A percentile compares a stretch with the other conserved stretches of the same genome.
phyloP scores from a whole-genome alignment of 176 grass and related monocot genomes.

The Secale cereale region DNA sequence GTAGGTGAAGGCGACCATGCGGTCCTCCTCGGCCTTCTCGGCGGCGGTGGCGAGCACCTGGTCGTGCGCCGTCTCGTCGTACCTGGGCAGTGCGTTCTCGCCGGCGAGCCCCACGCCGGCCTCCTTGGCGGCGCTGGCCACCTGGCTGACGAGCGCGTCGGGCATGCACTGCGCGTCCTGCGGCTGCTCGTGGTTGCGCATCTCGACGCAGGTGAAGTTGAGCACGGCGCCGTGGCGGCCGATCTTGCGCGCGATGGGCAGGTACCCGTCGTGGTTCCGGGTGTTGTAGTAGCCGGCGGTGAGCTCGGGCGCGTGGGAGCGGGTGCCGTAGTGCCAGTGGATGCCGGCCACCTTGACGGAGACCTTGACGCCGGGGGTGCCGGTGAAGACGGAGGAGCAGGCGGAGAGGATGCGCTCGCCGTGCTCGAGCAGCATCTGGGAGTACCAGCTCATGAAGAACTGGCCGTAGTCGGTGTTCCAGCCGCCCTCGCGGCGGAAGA shows the following conservation, averaged over 20 bases:
- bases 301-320: constrained; percentile 62
- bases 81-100: constrained; percentile 55
- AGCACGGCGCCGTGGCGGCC: constrained; percentile 50
- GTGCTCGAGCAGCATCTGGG: constrained; percentile 56
- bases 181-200: constrained; percentile 64
- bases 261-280: constrained; percentile 48
- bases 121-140: constrained; percentile 40
- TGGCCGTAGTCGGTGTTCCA: constrained; percentile 55
- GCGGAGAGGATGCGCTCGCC: constrained; percentile 53
- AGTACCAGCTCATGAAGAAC: constrained; percentile 81
- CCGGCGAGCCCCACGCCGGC: constrained; percentile 40
- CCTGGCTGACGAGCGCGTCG: constrained; percentile 51
- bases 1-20: constrained; percentile 71
- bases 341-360: constrained; percentile 77
- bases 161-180: constrained; percentile 59
- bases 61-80: constrained; percentile 57
- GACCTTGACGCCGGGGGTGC: constrained; percentile 31
- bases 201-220: constrained; percentile 78
- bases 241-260: constrained; percentile 53
- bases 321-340: constrained; percentile 69
- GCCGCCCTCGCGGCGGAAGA: constrained; percentile 58
- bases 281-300: constrained; percentile 75
- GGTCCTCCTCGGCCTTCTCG: constrained; percentile 29
- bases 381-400: constrained; percentile 12
- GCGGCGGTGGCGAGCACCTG: constrained; percentile 43